phyloP scores from a whole-genome alignment of 1,139 yeast species.

The Suhomyces panamericanus region DNA sequence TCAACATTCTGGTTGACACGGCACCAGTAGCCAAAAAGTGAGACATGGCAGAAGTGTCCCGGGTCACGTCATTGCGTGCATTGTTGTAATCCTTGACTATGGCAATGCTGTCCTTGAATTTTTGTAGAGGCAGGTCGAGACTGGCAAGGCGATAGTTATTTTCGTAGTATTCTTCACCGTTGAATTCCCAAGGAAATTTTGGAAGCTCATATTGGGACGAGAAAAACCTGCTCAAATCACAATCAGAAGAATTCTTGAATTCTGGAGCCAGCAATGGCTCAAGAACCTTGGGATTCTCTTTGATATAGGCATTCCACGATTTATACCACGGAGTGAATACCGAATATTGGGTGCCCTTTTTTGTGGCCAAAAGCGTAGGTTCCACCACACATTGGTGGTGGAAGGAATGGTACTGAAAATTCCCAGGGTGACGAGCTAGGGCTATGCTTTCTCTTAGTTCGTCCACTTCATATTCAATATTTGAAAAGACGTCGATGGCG shows the following conservation, averaged over 20 bases:
- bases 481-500: slow-evolving; percentile 37
- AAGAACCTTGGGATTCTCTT: slow-evolving; percentile 11
- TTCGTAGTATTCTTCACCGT: slow-evolving; percentile 15
- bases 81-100: slow-evolving; percentile 20
- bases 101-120: slow-evolving; percentile 19
- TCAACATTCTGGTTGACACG: slow-evolving; percentile 42
- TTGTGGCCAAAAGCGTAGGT: slow-evolving; percentile 45
- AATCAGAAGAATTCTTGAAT: not conserved
- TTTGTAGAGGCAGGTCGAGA: slow-evolving; percentile 36
- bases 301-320: slow-evolving; percentile 41
- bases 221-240: slow-evolving; percentile 14
- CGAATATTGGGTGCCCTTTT: slow-evolving; percentile 48
- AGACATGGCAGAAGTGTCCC: slow-evolving; percentile 28
- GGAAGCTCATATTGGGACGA: slow-evolving; percentile 9
- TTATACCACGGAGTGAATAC: slow-evolving; percentile 57
- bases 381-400: slow-evolving; percentile 52
- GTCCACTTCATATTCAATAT: slow-evolving; percentile 53
- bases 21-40: slow-evolving; percentile 49
- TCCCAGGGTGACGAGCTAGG: slow-evolving; percentile 17
- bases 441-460: slow-evolving; percentile 42
- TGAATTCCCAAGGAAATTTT: slow-evolving; percentile 9
- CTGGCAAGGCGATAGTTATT: slow-evolving; percentile 34
- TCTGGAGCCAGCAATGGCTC: slow-evolving; percentile 3
- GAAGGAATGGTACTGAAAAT: slow-evolving; percentile 27
- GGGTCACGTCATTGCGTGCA: slow-evolving; percentile 5